These are phyloP conservation scores for Patellifolia procumbens DNA, from an alignment of 179 eudicot genomes.

Conservation along the genomic window DNA sequence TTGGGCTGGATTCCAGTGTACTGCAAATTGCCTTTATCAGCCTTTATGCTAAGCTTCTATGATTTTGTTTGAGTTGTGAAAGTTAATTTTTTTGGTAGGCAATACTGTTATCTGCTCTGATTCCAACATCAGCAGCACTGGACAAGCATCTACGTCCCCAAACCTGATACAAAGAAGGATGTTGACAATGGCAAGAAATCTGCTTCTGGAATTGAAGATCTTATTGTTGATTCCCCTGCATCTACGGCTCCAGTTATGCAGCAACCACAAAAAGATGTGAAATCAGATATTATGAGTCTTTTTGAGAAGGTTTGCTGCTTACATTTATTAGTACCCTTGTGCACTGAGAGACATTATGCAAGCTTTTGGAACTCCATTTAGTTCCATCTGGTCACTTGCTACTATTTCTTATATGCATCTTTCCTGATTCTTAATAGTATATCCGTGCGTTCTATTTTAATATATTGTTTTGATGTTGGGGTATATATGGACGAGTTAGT, in stretches of 20 bases:
- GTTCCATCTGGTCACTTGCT: background rate
- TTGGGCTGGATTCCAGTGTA: constrained; percentile 98
- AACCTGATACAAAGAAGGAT: constrained; percentile 44
- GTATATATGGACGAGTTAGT: background rate
- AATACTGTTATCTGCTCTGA: background rate
- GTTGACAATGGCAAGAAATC: constrained; percentile 49
- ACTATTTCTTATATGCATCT: background rate
- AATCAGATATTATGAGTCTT: constrained; percentile 95
- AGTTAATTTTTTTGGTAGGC: background rate
- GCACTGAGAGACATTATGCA: too few species aligned
- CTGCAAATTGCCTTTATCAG: constrained; percentile 13
- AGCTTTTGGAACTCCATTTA: too few species aligned
- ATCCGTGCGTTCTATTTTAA: background rate
- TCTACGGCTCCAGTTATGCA: constrained; percentile 39
- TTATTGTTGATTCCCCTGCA: constrained; percentile 62
- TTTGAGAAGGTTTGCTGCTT: constrained; percentile 80
- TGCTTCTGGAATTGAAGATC: constrained; percentile 76
- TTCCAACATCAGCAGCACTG: constrained; percentile 58
- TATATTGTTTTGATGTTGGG: background rate
- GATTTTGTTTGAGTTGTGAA: background rate
- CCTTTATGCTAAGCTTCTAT: background rate
- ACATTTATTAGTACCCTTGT: background rate
- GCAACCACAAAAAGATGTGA: constrained; percentile 78
- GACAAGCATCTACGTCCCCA: constrained; percentile 54
- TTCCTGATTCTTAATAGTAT: background rate